Conservation (phyloP, 1,139 yeast genomes). For the Saccharomyces uvarum region DNA sequence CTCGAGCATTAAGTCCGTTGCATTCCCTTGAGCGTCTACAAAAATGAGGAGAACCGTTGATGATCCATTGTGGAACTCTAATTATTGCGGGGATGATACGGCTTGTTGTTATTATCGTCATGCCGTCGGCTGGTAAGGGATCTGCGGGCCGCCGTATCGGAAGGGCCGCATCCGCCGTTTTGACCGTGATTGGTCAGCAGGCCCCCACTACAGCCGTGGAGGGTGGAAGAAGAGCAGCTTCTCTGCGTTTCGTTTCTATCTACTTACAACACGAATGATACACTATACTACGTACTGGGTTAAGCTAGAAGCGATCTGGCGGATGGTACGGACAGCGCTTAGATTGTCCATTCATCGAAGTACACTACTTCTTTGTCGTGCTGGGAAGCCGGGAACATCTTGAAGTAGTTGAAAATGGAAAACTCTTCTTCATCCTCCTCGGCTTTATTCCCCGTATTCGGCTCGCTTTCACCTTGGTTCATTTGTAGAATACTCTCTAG, state of each 20-base stretch:
- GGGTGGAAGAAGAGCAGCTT: not conserved
- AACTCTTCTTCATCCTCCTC: conserved; percentile 28
- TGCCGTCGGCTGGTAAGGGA: not conserved
- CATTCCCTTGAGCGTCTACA: not conserved
- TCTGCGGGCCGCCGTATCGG: not conserved
- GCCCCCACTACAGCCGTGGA: not conserved
- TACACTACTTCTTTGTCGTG: conserved; percentile 33
- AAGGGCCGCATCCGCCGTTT: not conserved
- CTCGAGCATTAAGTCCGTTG: not conserved
- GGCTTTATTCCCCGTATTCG: conserved; percentile 10
- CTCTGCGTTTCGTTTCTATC: not conserved
- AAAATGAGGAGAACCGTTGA: not conserved
- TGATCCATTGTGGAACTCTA: not conserved
- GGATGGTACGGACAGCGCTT: not conserved
- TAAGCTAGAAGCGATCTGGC: not conserved
- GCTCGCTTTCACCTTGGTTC: conserved; percentile 19
- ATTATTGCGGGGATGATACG: not conserved
- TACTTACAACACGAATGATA: conserved; percentile 1
- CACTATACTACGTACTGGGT: conserved; percentile 1
- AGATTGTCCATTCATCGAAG: conserved; percentile 36
- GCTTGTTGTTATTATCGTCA: not conserved
- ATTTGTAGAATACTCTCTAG: conserved; percentile 41
- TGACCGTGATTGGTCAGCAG: not conserved
- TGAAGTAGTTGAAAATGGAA: conserved; percentile 33
- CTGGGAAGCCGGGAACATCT: conserved; percentile 30